Evolutionary conservation across 1,139 yeast species (phyloP), one percentile per base, ranked within the genome.

Genomic region (Yamadazyma songkhlaensis): DNA sequence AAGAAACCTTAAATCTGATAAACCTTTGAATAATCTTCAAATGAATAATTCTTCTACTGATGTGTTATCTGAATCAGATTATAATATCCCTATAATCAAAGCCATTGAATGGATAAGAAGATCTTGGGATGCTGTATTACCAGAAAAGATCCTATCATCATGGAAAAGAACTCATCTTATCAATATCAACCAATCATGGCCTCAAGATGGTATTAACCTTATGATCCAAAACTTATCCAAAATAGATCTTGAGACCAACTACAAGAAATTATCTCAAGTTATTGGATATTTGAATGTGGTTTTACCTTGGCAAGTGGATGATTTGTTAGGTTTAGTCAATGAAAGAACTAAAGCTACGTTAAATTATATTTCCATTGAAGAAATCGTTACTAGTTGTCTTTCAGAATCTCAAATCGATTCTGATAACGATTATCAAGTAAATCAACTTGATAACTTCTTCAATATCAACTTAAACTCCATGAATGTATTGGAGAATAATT

Each of bases 361-460:
- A n/a, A 67, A 64, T 42, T 81, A 79, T 51, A 65, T 74, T 9
- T 78, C 84, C n/a, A 77, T 78, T 36, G 81, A 75, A 41, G 86
- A 81, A 46, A 72, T 80, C 32, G 78, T 80, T 3, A 79, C 79
- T 17, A 75, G 84, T 54, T 79, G 85, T 47, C 64, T 78, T 9
- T 74, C 74, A 53, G 81, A 76, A 40, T 45, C 55, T 0, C 34
- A 36, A 12, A 15, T 31, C 12, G 42, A 36, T 24, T 21, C n/a
- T 24, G 34, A 31, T 8, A 27, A 27, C 29, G 22, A 24, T 15
- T 21, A 31, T 24, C 14, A 11, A 8, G 12, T 31, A 6, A 24
- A 28, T 15, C 34, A 15, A 7, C 22, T 31, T 25, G 34, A 31
- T 14, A 30, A 30, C 13, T 31, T 31, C 17, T 31, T 31, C 9